phyloP scores from a whole-genome alignment of 192 early-diverging fungal species.

The Powellomyces hirtus region DNA sequence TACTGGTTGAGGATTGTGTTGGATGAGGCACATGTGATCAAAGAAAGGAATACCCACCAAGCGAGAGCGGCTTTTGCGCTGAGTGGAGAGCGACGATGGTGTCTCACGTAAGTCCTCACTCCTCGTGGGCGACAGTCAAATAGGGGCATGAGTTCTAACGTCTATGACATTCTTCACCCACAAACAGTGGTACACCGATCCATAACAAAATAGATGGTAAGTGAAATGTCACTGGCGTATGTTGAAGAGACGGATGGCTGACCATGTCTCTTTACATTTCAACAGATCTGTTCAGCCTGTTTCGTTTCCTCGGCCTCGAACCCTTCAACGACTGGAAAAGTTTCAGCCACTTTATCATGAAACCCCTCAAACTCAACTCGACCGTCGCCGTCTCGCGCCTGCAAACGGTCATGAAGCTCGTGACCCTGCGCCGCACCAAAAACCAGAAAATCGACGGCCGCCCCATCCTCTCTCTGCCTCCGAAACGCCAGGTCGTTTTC shows the following conservation, averaged over 20 bases:
- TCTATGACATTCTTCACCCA: too few relatives aligned
- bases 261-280: too few relatives aligned
- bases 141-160: neutral
- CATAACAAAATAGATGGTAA: constrained; percentile 34
- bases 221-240: too few relatives aligned
- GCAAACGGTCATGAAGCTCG: constrained; percentile 65
- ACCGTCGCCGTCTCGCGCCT: constrained; percentile 34
- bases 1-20: constrained; percentile 87
- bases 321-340: constrained; percentile 51
- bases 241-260: too few relatives aligned
- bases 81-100: constrained; percentile 74
- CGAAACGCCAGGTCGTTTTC: constrained; percentile 34
- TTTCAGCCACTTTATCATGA: constrained; percentile 40
- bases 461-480: constrained; percentile 75
- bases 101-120: too few relatives aligned
- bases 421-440: constrained; percentile 88
- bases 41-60: constrained; percentile 72
- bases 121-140: too few relatives aligned
- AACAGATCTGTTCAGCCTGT: constrained; percentile 77
- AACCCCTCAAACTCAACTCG: constrained; percentile 23
- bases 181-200: constrained; percentile 39
- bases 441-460: constrained; percentile 70
- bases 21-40: constrained; percentile 94
- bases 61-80: constrained; percentile 72
- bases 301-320: constrained; percentile 75